Conservation (phyloP, 2,329 filamentous ascomycete species). For the Tolypocladium pustulatum region DNA sequence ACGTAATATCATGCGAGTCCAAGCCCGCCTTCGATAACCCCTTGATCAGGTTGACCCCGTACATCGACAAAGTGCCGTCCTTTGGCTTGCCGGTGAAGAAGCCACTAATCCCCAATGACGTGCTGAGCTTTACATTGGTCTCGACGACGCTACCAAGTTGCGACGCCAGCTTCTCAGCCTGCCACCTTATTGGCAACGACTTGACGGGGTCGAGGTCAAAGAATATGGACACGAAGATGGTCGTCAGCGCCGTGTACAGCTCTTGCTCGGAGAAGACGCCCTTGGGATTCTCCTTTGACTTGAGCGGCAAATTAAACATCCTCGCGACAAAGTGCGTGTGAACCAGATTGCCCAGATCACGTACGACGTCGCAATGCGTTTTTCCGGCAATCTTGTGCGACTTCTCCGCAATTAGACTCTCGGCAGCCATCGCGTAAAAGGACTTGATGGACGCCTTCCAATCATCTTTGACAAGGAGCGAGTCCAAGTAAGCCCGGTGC, state of each 20-base stretch:
- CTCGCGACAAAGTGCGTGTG: constrained; percentile 55
- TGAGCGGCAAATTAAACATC: constrained; percentile 56
- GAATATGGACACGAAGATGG: constrained; percentile 57
- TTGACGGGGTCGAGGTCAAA: constrained; percentile 56
- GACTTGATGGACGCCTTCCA: constrained; percentile 53
- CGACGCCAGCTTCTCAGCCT: constrained; percentile 42
- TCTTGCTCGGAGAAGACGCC: constrained; percentile 47
- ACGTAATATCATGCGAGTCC: constrained; percentile 55
- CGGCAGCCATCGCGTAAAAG: constrained; percentile 55
- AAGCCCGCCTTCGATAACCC: constrained; percentile 53
- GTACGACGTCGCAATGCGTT: constrained; percentile 59
- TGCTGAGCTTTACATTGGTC: constrained; percentile 52
- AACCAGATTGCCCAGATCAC: constrained; percentile 57
- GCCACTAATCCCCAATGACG: constrained; percentile 22
- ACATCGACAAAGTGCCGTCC: constrained; percentile 46
- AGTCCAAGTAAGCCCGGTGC: constrained; percentile 42
- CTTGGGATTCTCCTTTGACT: constrained; percentile 47
- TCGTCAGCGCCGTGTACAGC: constrained; percentile 50
- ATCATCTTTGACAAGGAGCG: constrained; percentile 48
- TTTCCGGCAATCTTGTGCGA: constrained; percentile 45
- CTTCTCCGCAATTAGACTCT: constrained; percentile 52
- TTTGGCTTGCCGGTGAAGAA: constrained; percentile 42
- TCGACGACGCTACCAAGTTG: constrained; percentile 54
- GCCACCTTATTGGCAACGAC: constrained; percentile 52
- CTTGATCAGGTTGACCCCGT: constrained; percentile 56